Evolutionary conservation across 2,329 filamentous ascomycete species (phyloP), one percentile per base, ranked within the genome.

Genomic region (Nemania serpens): DNA sequence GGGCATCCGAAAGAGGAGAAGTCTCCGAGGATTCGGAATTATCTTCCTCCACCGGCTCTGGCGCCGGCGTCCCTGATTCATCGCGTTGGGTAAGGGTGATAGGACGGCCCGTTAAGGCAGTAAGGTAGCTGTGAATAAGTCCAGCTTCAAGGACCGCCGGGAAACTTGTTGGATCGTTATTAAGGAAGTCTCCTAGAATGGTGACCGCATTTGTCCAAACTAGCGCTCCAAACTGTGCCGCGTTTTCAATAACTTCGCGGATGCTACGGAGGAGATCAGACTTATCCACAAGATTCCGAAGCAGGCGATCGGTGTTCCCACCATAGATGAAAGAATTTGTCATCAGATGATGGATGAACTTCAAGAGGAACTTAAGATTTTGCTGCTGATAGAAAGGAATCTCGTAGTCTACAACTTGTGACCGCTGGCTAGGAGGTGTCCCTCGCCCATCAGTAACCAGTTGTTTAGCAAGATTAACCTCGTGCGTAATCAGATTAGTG

Each of bases 101-200:
- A 5, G 77, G 70, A 25, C 77, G 78, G 4, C 84, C 82, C 1
- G 87, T 96, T 55, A 98, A 85, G 3, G 93, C 88, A 74, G 94
- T 89, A 13, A 99, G 82, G 60, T 97, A 90, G 53, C 88, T 91
- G 73, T 90, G 90, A 70, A 95, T 93, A 68, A 99, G 84, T 20
- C 93, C 93, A 52, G 95, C 94, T 77, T 99, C 95, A 13, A 91
- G 92, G 66, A 99, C 95, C 22, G 97, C 92, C 29, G 92, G 90
- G 74, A 97, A 99, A 75, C 95, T 99, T 0, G 95, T 99, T 0
- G 95, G 95, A 71, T 99, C 95, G 72, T 98, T 97, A 77, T 99
- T 96, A 70, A 99, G 96, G 75, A 99, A 99, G 69, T 92, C 94
- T 72, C 91, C 95, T 52, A 99, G 81, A 58, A 97, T 94, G 56